These are phyloP conservation scores for Oryza longistaminata DNA, from an alignment of 176 grass and related monocot genomes.

Conservation along the genomic window DNA sequence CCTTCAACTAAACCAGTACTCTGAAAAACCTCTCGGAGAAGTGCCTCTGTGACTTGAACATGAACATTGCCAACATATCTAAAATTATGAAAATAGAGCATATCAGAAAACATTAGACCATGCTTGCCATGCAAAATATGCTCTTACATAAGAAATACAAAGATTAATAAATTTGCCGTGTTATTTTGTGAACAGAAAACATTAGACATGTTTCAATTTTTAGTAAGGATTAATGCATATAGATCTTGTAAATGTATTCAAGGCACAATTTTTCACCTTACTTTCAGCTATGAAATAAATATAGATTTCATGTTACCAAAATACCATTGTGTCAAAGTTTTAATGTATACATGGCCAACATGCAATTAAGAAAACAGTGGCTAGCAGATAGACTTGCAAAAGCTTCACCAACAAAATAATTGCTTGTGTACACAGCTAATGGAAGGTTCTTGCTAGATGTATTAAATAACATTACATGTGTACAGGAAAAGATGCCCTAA, in stretches of 20 bases:
- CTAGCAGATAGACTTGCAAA: background rate
- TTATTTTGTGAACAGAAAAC: background rate
- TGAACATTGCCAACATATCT: slow-evolving; percentile 94
- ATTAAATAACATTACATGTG: background rate
- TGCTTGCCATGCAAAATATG: background rate
- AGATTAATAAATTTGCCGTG: background rate
- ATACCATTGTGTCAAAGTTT: background rate
- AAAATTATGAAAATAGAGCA: slow-evolving; percentile 11
- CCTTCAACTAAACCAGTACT: slow-evolving; percentile 74
- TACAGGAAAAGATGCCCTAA: background rate
- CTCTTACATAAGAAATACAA: background rate
- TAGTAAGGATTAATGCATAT: background rate
- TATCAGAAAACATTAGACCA: background rate
- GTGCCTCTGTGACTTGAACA: slow-evolving; percentile 75
- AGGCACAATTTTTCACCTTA: background rate
- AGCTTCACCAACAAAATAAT: background rate
- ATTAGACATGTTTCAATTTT: background rate
- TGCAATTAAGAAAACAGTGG: background rate
- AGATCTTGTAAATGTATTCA: background rate
- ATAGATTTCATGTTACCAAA: background rate
- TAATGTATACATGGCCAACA: background rate
- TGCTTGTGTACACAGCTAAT: background rate
- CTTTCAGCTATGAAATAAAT: background rate
- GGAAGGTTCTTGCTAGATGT: background rate
- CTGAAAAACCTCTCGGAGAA: slow-evolving; percentile 72